phyloP scores from a whole-genome alignment of 176 grass and related monocot genomes.

The Aegilops speltoides region DNA sequence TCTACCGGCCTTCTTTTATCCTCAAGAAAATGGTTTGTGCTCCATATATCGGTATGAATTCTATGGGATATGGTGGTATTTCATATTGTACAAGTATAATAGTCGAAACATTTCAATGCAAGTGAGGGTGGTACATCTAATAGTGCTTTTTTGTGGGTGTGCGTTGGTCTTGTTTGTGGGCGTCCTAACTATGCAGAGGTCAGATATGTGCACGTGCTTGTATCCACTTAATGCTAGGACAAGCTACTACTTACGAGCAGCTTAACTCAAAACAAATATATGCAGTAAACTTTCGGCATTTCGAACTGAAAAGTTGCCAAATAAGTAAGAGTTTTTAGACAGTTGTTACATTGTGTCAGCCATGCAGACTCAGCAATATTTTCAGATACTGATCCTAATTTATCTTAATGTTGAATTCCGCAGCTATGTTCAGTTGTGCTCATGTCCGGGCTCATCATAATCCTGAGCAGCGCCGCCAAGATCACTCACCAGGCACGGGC shows the following conservation, averaged over 20 bases:
- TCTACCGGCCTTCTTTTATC: too few species aligned
- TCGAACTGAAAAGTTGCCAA: neutral
- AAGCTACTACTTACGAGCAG: neutral
- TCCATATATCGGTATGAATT: too few species aligned
- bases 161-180: too few species aligned
- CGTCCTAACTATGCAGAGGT: too few species aligned
- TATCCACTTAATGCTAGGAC: too few species aligned
- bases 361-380: neutral
- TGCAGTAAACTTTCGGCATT: neutral
- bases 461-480: slow-evolving; percentile 82
- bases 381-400: neutral
- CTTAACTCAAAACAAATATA: neutral
- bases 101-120: too few species aligned
- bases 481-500: slow-evolving; percentile 96
- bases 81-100: too few species aligned
- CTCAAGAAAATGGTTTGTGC: too few species aligned
- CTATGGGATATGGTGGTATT: neutral
- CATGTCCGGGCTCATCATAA: slow-evolving; percentile 73
- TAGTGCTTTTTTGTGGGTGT: too few species aligned
- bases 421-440: slow-evolving; percentile 88
- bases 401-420: neutral
- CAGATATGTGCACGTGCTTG: too few species aligned
- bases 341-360: neutral
- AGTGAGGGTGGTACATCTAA: too few species aligned
- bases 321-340: neutral